Evolutionary conservation across 1,284 basidiomycete genomes (phyloP), one percentile per base, ranked within the genome.

Genomic region (Caloboletus firmus): DNA sequence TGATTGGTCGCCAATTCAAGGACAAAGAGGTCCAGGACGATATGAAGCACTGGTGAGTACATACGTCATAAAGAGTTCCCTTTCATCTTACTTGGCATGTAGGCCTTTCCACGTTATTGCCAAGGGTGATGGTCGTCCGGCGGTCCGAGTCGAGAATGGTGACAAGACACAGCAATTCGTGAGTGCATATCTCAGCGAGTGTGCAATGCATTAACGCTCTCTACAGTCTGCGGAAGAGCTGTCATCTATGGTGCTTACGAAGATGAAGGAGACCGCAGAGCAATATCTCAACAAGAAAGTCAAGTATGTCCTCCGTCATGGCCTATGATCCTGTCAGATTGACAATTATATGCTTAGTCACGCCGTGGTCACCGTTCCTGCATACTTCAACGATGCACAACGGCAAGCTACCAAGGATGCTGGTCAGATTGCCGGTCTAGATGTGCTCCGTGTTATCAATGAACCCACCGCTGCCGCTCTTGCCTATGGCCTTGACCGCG

Each of bases 381-480:
- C 95, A 1, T 98, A 98, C 79, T 98, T 98, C 84, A 99, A 99
- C 74, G 97, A 99, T 73, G 94, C 96, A 31, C 96, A 99, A 75
- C 89, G 96, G 62, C 95, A 97, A 79, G 96, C 97, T 15, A 99
- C 96, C 60, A 98, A 98, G 78, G 90, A 98, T 64, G 95, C 97
- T 51, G 96, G 96, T 73, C 87, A 92, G 69, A 98, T 98, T 66
- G 95, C 96, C 42, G 95, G 96, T 67, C 85, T 99, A 24, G 94
- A 98, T 40, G 96, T 99, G 45, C 87, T 98, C 51, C 94, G 95
- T 72, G 94, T 99, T 60, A 98, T 99, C 78, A 98, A 98, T 75
- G 96, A 99, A 78, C 96, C 96, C 26, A 98, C 96, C 24, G 96
- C 96, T 50, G 96, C 95, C 51, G 96, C 96, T 34, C 86, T 99